phyloP scores from a whole-genome alignment of 2,329 filamentous ascomycete species.

The Neonectria neomacrospora region DNA sequence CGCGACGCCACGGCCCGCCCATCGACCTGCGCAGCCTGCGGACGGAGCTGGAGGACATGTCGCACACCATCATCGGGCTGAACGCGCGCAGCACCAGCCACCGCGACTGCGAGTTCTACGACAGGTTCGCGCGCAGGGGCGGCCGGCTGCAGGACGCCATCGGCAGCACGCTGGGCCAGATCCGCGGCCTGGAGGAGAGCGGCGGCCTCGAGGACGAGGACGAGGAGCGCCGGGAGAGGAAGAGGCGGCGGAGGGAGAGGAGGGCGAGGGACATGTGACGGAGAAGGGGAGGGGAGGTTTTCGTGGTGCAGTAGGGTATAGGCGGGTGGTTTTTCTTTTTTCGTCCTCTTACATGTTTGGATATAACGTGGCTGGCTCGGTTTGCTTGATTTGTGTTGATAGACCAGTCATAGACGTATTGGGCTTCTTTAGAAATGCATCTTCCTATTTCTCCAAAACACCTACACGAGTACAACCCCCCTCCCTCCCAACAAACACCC shows the following conservation, averaged over 20 bases:
- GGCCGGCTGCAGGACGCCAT: conserved; percentile 42
- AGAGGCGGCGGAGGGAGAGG: conserved; percentile 24
- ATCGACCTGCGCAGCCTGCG: conserved; percentile 39
- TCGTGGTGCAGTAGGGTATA: not conserved
- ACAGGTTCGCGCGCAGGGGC: conserved; percentile 41
- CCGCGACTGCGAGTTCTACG: conserved; percentile 42
- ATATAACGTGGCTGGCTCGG: not conserved
- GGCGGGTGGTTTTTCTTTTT: not conserved
- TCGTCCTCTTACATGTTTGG: not conserved
- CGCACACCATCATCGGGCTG: conserved; percentile 41
- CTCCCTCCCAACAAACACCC: too few relatives aligned
- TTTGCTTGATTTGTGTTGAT: not conserved
- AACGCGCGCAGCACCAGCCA: conserved; percentile 38
- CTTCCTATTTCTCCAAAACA: not conserved
- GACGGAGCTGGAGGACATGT: conserved; percentile 43
- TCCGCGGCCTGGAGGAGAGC: conserved; percentile 34
- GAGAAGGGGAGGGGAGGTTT: not conserved
- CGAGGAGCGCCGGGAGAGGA: conserved; percentile 21
- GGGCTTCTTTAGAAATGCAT: not conserved
- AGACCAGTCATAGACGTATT: not conserved
- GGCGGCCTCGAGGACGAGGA: conserved; percentile 14
- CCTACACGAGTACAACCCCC: not conserved
- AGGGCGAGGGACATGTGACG: conserved; percentile 23
- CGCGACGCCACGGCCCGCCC: conserved; percentile 1
- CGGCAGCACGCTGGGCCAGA: conserved; percentile 40